Conservation (phyloP, 1,139 yeast genomes). For the Saccharomycopsis crataegensis region DNA sequence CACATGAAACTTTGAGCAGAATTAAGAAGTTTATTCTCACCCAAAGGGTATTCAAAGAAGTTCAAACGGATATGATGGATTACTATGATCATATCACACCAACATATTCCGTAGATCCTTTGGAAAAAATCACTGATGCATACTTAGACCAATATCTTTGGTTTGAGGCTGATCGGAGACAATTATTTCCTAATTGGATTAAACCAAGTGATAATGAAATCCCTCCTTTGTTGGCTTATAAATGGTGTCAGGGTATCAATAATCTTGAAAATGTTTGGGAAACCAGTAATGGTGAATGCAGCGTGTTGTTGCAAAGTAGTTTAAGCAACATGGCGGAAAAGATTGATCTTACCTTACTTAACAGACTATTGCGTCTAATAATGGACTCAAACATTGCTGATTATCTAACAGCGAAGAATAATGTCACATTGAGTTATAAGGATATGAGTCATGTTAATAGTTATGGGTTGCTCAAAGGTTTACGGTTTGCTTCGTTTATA, state of each 20-base stretch:
- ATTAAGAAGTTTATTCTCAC: conserved; percentile 77
- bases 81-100: conserved; percentile 80
- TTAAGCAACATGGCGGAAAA: conserved; percentile 71
- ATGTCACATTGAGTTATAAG: conserved; percentile 72
- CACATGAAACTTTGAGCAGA: conserved; percentile 84
- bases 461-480: conserved; percentile 79
- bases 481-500: conserved; percentile 85
- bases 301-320: conserved; percentile 77
- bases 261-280: conserved; percentile 77
- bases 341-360: conserved; percentile 79
- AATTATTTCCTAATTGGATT: conserved; percentile 90
- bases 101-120: conserved; percentile 79
- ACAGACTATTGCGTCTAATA: conserved; percentile 69
- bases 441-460: conserved; percentile 94
- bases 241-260: conserved; percentile 94
- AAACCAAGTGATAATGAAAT: conserved; percentile 94
- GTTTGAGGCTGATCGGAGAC: conserved; percentile 89
- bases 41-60: conserved; percentile 89
- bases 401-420: conserved; percentile 88
- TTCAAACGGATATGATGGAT: conserved; percentile 86
- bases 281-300: conserved; percentile 61
- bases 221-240: conserved; percentile 84
- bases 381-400: conserved; percentile 93
- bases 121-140: conserved; percentile 94
- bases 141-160: conserved; percentile 91